A percentile compares a stretch with the other conserved stretches of the same genome.
Conservation (phyloP, 1,284 basidiomycete species). For the Gomphus bonarii region DNA sequence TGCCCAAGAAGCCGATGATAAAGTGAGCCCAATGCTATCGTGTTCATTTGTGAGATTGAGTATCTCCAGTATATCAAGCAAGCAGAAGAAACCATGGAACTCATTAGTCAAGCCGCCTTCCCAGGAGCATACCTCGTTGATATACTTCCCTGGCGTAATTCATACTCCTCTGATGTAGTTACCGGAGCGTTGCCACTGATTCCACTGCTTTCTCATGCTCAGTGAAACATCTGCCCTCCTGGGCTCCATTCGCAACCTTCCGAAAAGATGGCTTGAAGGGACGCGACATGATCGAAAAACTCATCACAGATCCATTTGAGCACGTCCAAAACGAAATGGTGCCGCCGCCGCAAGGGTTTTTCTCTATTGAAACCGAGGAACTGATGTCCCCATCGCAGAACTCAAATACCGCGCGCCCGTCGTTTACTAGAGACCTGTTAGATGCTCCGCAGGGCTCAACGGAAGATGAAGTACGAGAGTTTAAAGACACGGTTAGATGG, state of each 20-base stretch:
- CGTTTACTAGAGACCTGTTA: not conserved
- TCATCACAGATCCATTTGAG: not conserved
- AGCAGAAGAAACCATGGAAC: not conserved
- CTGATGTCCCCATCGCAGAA: not conserved
- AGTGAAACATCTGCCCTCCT: not conserved
- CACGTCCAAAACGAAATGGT: not conserved
- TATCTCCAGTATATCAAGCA: not conserved
- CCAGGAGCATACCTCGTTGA: not conserved
- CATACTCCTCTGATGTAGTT: not conserved
- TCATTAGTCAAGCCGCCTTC: not conserved
- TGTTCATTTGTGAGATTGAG: not conserved
- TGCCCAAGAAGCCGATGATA: not conserved
- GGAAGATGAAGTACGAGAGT: not conserved
- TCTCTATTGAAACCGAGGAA: not conserved
- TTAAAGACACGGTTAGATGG: conserved; percentile 16
- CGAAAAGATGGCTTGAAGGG: not conserved
- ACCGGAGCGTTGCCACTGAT: not conserved
- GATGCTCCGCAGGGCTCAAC: not conserved
- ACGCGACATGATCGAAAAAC: not conserved
- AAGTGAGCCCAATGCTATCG: not conserved
- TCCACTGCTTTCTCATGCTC: not conserved
- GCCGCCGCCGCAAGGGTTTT: conserved; percentile 10
- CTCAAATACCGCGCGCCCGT: not conserved
- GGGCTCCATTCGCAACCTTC: not conserved
- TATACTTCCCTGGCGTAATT: not conserved